Percentiles rank a stretch among this genome's conserved stretches.
These are phyloP conservation scores for Ceratobasidium sp. DNA, from an alignment of 1,284 basidiomycete genomes.

Conservation along the genomic window DNA sequence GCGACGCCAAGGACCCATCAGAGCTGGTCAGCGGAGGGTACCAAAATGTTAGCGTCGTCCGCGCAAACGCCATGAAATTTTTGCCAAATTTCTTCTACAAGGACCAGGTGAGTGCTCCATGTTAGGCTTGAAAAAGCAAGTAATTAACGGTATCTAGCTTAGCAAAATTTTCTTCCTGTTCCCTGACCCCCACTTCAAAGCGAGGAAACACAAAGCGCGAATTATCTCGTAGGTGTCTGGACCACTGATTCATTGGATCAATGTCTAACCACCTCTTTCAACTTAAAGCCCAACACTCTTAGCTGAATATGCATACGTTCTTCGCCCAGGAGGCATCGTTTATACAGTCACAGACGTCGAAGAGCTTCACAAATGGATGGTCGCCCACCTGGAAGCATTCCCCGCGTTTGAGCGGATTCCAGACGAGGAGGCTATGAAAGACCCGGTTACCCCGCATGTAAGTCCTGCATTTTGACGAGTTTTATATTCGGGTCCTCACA, in stretches of 20 bases:
- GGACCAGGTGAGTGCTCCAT: slow-evolving; percentile 62
- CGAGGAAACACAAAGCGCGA: slow-evolving; percentile 93
- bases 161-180: slow-evolving; percentile 97
- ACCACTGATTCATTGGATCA: background rate
- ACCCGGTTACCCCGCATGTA: slow-evolving; percentile 47
- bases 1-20: slow-evolving; percentile 30
- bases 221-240: slow-evolving; percentile 78
- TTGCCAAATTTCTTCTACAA: slow-evolving; percentile 96
- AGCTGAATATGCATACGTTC: slow-evolving; percentile 89
- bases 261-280: no score
- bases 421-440: slow-evolving; percentile 72
- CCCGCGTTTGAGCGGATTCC: slow-evolving; percentile 85
- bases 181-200: slow-evolving; percentile 99
- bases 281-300: slow-evolving; percentile 74
- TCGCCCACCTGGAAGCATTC: slow-evolving; percentile 80
- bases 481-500: slow-evolving; percentile 1
- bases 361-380: slow-evolving; percentile 97
- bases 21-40: slow-evolving; percentile 49
- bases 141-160: slow-evolving; percentile 52
- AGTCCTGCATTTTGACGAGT: slow-evolving; percentile 13
- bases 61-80: slow-evolving; percentile 99
- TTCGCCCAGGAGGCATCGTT: slow-evolving; percentile 89
- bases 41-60: slow-evolving; percentile 91
- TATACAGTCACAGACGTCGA: slow-evolving; percentile 99
- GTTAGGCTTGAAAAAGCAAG: background rate